Base-by-base conservation (phyloP, 495 filamentous ascomycete genomes). In the Aspergillus bertholletiae region DNA sequence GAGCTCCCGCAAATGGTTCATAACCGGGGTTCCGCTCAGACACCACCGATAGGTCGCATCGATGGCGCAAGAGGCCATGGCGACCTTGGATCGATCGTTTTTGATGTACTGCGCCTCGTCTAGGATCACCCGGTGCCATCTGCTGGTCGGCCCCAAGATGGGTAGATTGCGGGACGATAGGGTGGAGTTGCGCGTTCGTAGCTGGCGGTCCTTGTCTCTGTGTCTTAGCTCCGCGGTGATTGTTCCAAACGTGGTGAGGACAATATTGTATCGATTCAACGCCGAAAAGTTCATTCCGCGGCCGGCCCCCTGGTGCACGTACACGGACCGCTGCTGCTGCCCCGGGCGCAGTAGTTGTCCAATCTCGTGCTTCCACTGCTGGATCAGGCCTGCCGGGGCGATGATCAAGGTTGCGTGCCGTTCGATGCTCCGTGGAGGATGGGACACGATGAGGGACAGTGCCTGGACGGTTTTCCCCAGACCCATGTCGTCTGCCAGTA, bases 41-140 rank as follows among this genome's bases (percentile, higher is more conserved):
- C 90, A 96, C 71, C 91, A 88, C 17, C 94, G 76, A 60, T 88
- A 84, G 24, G 73, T 80, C 13, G 89, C 72, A 44, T 82, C 69
- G 7, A 97, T 75, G 7, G 71, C 60, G 60, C 71, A 82, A 23
- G 81, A 84, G 7, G 82, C 93, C 48, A 74, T 71, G 0, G 88
- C 81, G 12, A 79, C 71, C 54, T 88, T 83, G 1, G 92, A 88
- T 22, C 70, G 75, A 54, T 82, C 85, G 60, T 96, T 96, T 73
- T 96, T 97, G 77, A 97, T 92, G 62, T 82, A 90, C 58, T 98
- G 94, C 1, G 94, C 92, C 72, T 98, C 94, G 58, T 96, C 92
- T 22, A 97, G 78, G 53, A 98, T 88, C 49, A 97, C 78, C 24
- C 90, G 85, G 67, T 95, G 86, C 80, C 91, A 98, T 55, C 78